Base-by-base conservation (phyloP, 371 early-diverging fungal species). In the Haplosporangium sp. region DNA sequence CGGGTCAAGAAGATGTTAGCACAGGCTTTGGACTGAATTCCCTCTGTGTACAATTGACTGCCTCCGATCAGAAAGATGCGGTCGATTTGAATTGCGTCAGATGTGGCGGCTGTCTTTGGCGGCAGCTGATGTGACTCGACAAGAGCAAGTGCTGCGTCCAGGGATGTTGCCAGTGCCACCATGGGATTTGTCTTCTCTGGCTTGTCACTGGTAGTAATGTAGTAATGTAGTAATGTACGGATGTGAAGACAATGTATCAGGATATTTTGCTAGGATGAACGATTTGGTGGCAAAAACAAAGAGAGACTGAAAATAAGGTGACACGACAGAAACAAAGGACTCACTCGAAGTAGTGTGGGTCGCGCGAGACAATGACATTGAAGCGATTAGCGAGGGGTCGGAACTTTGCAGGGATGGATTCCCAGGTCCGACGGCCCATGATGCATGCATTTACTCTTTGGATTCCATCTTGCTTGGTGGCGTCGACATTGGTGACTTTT, bases 391-490 rank as follows among this genome's bases (percentile, higher is more conserved):
- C 67, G 29, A 98, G 82, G 6, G 98, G 98, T 55, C 92, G 84
- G 61, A 86, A 91, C 62, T 87, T 87, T 16, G 65, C 62, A 6
- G 97, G 98, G 53, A 95, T 92, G 7, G 94, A 92, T 62, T 94
- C 94, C 96, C 96, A 97, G 8, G 95, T 95, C 36, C 84, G 81
- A 53, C 96, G 85, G 20, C 98, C 98, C 94, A 96, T 94, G 68
- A 97, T 91, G 43, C 93, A 92, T 0, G 91, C 93, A 73, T 97
- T 97, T 65, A 72, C 64, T 55, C 58, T 55, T 16, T 48, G 50
- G 54, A 61, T 45, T 36, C 20, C 50, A 58, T 36, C 23, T 12
- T 20, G 41, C 65, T 9, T 16, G 40, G 51, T 18, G 10, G 53
- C 53, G 20, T 9, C 42, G 42, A 21, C 56, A 2, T 53, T 50